Percentiles rank a stretch among this genome's conserved stretches.
phyloP scores from a whole-genome alignment of 2,329 filamentous ascomycete species.

The Aspergillus sojae region DNA sequence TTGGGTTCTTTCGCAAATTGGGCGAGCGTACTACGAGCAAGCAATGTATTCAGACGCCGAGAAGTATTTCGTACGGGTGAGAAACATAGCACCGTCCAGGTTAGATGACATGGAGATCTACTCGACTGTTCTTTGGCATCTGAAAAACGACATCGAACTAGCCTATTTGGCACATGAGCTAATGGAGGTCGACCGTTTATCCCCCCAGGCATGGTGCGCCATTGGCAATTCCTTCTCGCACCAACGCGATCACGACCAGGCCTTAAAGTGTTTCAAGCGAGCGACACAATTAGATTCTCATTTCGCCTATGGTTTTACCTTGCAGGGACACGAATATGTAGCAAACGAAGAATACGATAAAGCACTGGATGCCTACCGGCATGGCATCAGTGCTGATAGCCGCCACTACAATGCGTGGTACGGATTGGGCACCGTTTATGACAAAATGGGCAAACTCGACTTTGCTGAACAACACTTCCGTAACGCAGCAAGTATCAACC shows the following conservation, averaged over 20 bases:
- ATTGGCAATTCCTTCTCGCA: slow-evolving; percentile 94
- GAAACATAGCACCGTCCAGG: slow-evolving; percentile 76
- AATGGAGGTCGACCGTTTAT: slow-evolving; percentile 81
- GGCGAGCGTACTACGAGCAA: slow-evolving; percentile 88
- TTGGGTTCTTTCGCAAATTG: slow-evolving; percentile 90
- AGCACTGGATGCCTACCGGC: slow-evolving; percentile 82
- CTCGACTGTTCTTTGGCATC: slow-evolving; percentile 97
- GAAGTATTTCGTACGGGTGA: slow-evolving; percentile 78
- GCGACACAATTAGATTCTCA: slow-evolving; percentile 87
- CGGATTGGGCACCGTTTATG: slow-evolving; percentile 77
- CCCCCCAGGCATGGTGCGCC: slow-evolving; percentile 94
- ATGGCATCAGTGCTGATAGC: slow-evolving; percentile 80
- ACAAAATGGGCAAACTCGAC: slow-evolving; percentile 87
- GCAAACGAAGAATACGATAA: slow-evolving; percentile 97
- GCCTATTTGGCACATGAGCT: slow-evolving; percentile 91
- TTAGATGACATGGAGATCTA: slow-evolving; percentile 97
- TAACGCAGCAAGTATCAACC: slow-evolving; percentile 85
- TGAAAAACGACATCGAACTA: slow-evolving; percentile 88
- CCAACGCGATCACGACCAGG: slow-evolving; percentile 89
- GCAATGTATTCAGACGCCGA: slow-evolving; percentile 84
- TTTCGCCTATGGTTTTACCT: slow-evolving; percentile 93
- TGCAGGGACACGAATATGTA: slow-evolving; percentile 95
- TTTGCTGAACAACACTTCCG: slow-evolving; percentile 91
- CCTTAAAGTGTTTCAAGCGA: slow-evolving; percentile 89
- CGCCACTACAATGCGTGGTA: slow-evolving; percentile 99